Evolutionary conservation across 129 eudicot genomes (phyloP).

Genomic region (Centaurea solstitialis): DNA sequence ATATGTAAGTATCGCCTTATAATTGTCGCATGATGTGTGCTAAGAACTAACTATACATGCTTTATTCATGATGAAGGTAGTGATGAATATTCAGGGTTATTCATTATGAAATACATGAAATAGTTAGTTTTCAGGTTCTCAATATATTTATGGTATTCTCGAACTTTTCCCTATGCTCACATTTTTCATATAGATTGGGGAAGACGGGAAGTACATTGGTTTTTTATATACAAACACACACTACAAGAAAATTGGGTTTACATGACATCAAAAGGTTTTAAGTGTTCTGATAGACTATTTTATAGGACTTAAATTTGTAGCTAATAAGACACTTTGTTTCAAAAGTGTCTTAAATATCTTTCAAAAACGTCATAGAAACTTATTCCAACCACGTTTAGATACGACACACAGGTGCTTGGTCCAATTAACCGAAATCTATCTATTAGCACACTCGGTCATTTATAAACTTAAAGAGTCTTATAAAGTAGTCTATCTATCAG

Average conservation of each 20-base stretch:
- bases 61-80: neutral
- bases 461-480: too few relatives aligned
- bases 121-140: neutral
- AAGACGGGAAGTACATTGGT: neutral
- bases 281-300: neutral
- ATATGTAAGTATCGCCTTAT: slow-evolving; percentile 67
- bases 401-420: neutral
- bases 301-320: neutral
- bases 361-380: neutral
- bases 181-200: neutral
- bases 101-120: neutral
- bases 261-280: neutral
- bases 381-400: neutral
- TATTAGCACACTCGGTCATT: neutral
- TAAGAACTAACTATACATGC: neutral
- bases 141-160: neutral
- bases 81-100: neutral
- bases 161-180: neutral
- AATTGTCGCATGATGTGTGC: too few relatives aligned
- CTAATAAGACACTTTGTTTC: neutral
- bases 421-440: neutral
- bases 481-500: neutral
- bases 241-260: neutral
- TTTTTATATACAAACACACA: neutral
- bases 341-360: neutral